Conservation (phyloP, 306 rosid genomes). For the Begonia masoniana region DNA sequence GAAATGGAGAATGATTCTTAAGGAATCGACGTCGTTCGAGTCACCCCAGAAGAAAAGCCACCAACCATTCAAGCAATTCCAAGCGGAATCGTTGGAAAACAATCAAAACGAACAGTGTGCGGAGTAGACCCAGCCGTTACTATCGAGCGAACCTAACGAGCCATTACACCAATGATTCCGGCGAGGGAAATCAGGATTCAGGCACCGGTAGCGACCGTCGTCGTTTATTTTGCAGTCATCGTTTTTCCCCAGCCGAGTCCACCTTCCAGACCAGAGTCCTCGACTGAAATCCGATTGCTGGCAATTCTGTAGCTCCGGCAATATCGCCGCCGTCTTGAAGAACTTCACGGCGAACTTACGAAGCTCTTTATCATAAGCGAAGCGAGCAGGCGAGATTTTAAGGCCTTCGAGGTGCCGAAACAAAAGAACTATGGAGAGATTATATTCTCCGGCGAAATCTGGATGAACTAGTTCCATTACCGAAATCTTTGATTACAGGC, state of each 20-base stretch:
- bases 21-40: conserved; percentile 84
- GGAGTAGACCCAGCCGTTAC: conserved; percentile 98
- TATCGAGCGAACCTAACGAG: conserved; percentile 64
- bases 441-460: conserved; percentile 52
- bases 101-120: conserved; percentile 64
- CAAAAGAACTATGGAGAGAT: conserved; percentile 47
- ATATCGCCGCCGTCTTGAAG: conserved; percentile 22
- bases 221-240: conserved; percentile 44
- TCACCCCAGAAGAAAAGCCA: conserved; percentile 98
- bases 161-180: conserved; percentile 75
- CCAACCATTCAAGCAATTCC: conserved; percentile 60
- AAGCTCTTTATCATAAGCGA: conserved; percentile 36
- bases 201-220: conserved; percentile 70
- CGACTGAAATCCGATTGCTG: conserved; percentile 45
- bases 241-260: conserved; percentile 77
- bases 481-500: conserved; percentile 68
- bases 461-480: conserved; percentile 75
- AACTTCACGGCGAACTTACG: conserved; percentile 40
- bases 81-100: conserved; percentile 56
- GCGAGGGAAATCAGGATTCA: conserved; percentile 48
- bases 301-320: conserved; percentile 43
- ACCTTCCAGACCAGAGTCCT: conserved; percentile 74
- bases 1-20: conserved; percentile 65
- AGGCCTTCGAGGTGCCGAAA: conserved; percentile 76
- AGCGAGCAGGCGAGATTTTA: conserved; percentile 46